phyloP scores from a whole-genome alignment of 228 moss, liverwort and hornwort species.

The Sphagnum magellanicum region DNA sequence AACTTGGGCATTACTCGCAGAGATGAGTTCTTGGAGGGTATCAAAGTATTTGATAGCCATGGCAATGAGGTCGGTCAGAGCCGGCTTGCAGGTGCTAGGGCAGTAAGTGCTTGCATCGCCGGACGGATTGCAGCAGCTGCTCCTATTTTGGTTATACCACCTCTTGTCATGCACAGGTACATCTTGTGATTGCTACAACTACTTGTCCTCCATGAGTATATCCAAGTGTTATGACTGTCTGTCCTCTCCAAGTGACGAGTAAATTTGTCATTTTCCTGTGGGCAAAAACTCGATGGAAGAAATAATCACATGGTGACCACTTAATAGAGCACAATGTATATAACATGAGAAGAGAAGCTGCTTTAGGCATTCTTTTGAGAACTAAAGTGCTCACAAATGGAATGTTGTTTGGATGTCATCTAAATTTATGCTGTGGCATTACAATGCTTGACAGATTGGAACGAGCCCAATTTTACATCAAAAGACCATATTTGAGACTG shows the following conservation, averaged over 20 bases:
- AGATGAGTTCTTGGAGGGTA: constrained; percentile 76
- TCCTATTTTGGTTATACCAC: constrained; percentile 82
- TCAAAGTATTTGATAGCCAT: constrained; percentile 66
- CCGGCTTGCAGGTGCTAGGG: constrained; percentile 68
- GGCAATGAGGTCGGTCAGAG: constrained; percentile 85
- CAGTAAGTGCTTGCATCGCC: constrained; percentile 83
- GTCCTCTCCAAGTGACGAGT: no score
- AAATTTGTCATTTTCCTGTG: no score
- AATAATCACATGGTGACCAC: no score
- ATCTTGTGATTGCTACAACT: no score
- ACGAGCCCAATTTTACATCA: constrained; percentile 46
- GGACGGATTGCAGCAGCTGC: constrained; percentile 95
- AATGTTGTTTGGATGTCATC: not conserved
- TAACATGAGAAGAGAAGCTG: not conserved
- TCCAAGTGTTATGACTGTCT: no score
- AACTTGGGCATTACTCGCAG: constrained; percentile 94
- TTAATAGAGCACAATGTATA: not conserved
- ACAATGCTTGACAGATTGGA: constrained; percentile 54
- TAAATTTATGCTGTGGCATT: not conserved
- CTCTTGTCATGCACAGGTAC: constrained; percentile 84
- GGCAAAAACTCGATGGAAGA: no score
- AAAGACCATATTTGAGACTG: constrained; percentile 57
- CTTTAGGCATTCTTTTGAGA: not conserved
- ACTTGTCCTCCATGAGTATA: no score
- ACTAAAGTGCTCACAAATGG: not conserved